Conservation (phyloP, 176 grass and related monocot species). For the Paspalum notatum region DNA sequence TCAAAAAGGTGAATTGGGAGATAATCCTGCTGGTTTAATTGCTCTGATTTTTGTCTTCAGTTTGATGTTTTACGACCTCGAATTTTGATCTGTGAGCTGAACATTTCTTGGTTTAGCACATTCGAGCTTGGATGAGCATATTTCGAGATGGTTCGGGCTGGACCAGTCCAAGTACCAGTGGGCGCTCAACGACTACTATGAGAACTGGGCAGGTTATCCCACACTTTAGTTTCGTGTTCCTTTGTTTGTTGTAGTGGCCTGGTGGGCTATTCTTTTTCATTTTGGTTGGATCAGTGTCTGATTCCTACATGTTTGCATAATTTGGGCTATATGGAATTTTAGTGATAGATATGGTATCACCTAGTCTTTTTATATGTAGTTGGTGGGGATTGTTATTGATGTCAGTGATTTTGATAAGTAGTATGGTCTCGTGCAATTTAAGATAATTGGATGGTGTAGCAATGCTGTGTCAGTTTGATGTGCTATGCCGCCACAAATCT, state of each 20-base stretch:
- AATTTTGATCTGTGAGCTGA: constrained; percentile 16
- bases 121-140: constrained; percentile 73
- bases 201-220: constrained; percentile 59
- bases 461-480: constrained; percentile 6
- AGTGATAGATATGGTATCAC: not conserved
- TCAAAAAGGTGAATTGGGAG: constrained; percentile 63
- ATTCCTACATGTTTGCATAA: not conserved
- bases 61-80: constrained; percentile 16
- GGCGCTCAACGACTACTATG: constrained; percentile 75
- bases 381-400: not conserved
- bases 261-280: not conserved
- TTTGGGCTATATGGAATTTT: constrained; percentile 14
- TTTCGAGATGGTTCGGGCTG: constrained; percentile 85
- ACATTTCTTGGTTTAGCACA: constrained; percentile 58
- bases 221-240: not conserved
- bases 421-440: constrained; percentile 9
- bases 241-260: not conserved
- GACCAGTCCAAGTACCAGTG: constrained; percentile 87
- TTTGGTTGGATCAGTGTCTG: constrained; percentile 6
- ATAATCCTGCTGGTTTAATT: constrained; percentile 4
- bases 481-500: constrained; percentile 24
- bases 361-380: constrained; percentile 6
- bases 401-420: constrained; percentile 1
- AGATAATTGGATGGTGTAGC: constrained; percentile 19
- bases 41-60: not conserved